Conservation (phyloP, 495 filamentous ascomycete genomes). For the Penicillium chermesinum region DNA sequence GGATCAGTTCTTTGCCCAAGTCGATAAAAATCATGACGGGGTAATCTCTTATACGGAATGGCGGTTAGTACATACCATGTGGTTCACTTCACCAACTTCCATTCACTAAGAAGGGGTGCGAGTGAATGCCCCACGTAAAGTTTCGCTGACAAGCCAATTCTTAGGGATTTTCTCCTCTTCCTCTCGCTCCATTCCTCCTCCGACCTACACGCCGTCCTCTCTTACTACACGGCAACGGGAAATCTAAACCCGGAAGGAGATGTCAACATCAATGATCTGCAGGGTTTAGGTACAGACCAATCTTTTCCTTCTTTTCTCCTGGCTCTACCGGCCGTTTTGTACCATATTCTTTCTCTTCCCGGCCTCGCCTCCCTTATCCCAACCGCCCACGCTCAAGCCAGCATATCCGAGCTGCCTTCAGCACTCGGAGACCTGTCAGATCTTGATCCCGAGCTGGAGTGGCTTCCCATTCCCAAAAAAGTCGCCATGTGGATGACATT, state of each 20-base stretch:
- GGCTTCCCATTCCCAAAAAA: conserved; percentile 40
- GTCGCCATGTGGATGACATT: conserved; percentile 47
- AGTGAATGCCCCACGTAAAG: no score
- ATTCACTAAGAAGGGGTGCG: no score
- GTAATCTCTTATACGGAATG: conserved; percentile 90
- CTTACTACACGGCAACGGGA: conserved; percentile 87
- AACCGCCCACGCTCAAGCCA: conserved; percentile 36
- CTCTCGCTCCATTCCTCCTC: conserved; percentile 66
- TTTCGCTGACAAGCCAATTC: no score
- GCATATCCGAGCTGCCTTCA: conserved; percentile 19
- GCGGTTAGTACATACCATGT: conserved; percentile 60
- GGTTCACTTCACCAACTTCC: background rate
- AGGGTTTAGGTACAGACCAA: conserved; percentile 88
- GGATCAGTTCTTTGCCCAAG: conserved; percentile 79
- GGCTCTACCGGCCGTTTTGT: conserved; percentile 36
- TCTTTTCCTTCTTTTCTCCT: conserved; percentile 58
- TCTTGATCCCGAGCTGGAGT: conserved; percentile 40
- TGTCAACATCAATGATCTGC: conserved; percentile 83
- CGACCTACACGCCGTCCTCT: conserved; percentile 76
- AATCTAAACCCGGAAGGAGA: conserved; percentile 93
- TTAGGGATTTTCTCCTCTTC: conserved; percentile 91
- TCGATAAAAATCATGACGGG: conserved; percentile 85
- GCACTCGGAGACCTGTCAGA: conserved; percentile 30
- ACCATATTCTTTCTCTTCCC: conserved; percentile 36
- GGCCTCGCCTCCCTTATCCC: conserved; percentile 36